Evolutionary conservation across 192 early-diverging fungal genomes (phyloP).

Genomic region (Coemansia sp.): DNA sequence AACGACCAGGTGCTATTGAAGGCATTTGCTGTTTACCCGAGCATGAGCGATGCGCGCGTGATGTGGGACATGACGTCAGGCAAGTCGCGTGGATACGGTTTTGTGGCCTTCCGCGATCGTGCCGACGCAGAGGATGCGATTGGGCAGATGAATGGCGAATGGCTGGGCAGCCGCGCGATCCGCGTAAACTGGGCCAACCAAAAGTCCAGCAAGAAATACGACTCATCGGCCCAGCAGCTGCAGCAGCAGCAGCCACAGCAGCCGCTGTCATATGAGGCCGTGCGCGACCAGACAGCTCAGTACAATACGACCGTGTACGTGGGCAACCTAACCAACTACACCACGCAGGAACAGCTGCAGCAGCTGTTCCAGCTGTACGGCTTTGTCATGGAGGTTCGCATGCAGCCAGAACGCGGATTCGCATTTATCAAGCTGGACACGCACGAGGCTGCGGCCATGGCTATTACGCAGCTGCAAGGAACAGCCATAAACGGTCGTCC

Average conservation of each 20-base stretch:
- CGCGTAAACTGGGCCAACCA: constrained; percentile 96
- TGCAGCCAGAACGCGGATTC: constrained; percentile 90
- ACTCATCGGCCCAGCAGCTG: constrained; percentile 11
- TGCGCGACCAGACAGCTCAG: constrained; percentile 70
- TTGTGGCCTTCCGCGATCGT: constrained; percentile 87
- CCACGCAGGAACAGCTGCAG: constrained; percentile 67
- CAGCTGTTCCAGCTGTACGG: constrained; percentile 78
- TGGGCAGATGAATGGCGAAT: constrained; percentile 82
- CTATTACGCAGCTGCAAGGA: constrained; percentile 82
- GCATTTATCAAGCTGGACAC: constrained; percentile 92
- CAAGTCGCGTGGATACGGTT: constrained; percentile 90
- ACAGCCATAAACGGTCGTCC: constrained; percentile 70
- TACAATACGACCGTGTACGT: constrained; percentile 90
- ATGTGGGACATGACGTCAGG: constrained; percentile 91
- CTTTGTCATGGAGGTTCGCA: constrained; percentile 71
- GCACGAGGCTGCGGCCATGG: constrained; percentile 84
- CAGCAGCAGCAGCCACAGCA: constrained; percentile 15
- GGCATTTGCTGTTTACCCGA: constrained; percentile 60
- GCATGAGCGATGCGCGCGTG: constrained; percentile 78
- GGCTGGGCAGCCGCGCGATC: constrained; percentile 81
- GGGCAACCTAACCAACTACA: constrained; percentile 81
- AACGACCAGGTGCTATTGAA: constrained; percentile 76
- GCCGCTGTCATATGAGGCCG: constrained; percentile 66
- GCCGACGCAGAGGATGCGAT: constrained; percentile 86
- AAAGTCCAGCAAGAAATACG: constrained; percentile 54